Evolutionary conservation across 2,329 filamentous ascomycete genomes (phyloP).

Genomic region (Immersiporthe knoxdaviesiana): DNA sequence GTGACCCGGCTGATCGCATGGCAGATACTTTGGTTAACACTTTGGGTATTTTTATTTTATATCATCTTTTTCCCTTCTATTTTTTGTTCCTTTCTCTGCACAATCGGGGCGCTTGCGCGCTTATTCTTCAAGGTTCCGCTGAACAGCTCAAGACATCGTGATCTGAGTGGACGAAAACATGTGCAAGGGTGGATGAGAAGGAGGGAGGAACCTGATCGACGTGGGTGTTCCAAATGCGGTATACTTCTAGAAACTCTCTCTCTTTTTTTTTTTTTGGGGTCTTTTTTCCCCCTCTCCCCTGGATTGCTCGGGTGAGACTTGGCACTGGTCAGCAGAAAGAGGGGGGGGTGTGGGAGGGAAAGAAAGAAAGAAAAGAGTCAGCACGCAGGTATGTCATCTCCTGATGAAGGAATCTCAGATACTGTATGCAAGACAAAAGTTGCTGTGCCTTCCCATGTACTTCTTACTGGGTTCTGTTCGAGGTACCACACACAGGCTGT

Average conservation of each 20-base stretch:
- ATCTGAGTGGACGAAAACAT: neutral
- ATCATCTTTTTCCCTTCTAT: neutral
- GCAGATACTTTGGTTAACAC: neutral
- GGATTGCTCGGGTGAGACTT: neutral
- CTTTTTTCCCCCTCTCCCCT: neutral
- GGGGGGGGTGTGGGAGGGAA: no score
- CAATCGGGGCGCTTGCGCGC: neutral
- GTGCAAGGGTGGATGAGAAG: neutral
- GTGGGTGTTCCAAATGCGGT: constrained; percentile 10
- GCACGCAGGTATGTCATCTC: constrained; percentile 1
- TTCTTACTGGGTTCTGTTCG: neutral
- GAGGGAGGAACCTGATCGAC: neutral
- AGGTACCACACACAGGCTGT: neutral
- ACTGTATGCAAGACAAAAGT: constrained; percentile 8
- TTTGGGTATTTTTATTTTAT: neutral
- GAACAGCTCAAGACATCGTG: neutral
- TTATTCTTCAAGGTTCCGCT: neutral
- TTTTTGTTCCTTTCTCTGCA: neutral
- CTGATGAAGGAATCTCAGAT: neutral
- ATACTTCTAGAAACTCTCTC: constrained; percentile 24
- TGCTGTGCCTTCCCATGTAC: neutral
- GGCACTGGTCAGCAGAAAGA: neutral
- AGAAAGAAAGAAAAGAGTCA: neutral
- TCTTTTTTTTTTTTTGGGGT: neutral
- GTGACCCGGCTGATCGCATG: neutral